Evolutionary conservation across 2,329 filamentous ascomycete species (phyloP).

Genomic region (Verruconis gallopava): DNA sequence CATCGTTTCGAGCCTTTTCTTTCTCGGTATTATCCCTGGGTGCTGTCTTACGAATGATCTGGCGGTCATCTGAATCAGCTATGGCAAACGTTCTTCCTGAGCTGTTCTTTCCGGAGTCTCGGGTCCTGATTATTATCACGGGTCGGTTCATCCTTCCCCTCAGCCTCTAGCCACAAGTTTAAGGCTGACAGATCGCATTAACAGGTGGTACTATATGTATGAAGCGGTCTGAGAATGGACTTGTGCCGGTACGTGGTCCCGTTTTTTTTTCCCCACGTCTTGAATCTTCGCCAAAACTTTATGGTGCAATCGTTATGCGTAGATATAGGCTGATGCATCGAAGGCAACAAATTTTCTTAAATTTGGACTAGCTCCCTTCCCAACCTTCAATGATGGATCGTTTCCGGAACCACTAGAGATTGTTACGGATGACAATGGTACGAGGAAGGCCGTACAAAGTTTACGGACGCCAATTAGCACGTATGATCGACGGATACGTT

Average conservation of each 20-base stretch:
- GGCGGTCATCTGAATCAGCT: not conserved
- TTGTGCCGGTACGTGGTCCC: slow-evolving; percentile 50
- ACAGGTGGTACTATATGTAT: slow-evolving; percentile 73
- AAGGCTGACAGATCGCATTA: no score
- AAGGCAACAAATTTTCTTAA: slow-evolving; percentile 57
- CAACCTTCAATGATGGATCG: slow-evolving; percentile 73
- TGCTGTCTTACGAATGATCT: no score
- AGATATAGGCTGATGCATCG: not conserved
- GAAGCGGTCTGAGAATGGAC: slow-evolving; percentile 65
- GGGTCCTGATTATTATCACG: slow-evolving; percentile 82
- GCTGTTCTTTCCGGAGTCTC: slow-evolving; percentile 47
- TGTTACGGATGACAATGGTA: slow-evolving; percentile 36
- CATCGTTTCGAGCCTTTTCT: no score
- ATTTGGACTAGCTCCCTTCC: slow-evolving; percentile 66
- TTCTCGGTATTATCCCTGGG: no score
- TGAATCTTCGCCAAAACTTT: not conserved
- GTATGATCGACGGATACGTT: slow-evolving; percentile 70
- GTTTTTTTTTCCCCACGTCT: not conserved
- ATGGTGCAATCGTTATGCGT: no score
- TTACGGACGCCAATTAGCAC: slow-evolving; percentile 68
- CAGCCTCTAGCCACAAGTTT: not conserved
- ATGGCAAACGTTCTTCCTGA: slow-evolving; percentile 9
- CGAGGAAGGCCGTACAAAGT: slow-evolving; percentile 45
- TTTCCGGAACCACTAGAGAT: slow-evolving; percentile 43
- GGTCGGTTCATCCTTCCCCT: slow-evolving; percentile 36